These are phyloP conservation scores for Neobulgaria alba DNA, from an alignment of 2,329 filamentous ascomycete species.

Conservation along the genomic window DNA sequence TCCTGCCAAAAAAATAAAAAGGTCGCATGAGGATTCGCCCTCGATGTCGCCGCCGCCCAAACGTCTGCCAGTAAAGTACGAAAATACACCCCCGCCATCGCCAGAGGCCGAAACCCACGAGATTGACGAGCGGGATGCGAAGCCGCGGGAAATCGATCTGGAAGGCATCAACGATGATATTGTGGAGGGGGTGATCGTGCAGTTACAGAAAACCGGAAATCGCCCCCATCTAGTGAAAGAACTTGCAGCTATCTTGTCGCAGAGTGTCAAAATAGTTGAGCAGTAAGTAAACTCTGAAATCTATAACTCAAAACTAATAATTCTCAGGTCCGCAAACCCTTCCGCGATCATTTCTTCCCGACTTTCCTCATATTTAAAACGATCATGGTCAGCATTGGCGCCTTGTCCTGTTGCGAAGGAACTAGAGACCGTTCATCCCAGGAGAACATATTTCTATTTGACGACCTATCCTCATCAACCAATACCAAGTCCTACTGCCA, in stretches of 20 bases:
- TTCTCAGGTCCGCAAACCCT: constrained; percentile 79
- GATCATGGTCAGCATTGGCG: constrained; percentile 66
- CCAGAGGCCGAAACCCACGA: constrained; percentile 40
- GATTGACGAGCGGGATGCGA: constrained; percentile 33
- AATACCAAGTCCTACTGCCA: constrained; percentile 56
- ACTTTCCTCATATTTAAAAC: constrained; percentile 81
- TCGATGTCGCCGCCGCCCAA: constrained; percentile 38
- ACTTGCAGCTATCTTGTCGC: constrained; percentile 70
- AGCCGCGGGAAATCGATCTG: constrained; percentile 57
- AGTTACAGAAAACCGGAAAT: constrained; percentile 84
- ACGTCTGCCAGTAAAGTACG: constrained; percentile 36
- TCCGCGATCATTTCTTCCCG: constrained; percentile 92
- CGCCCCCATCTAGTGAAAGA: constrained; percentile 92
- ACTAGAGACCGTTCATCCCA: constrained; percentile 82
- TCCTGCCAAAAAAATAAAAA: constrained; percentile 65
- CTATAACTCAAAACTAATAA: background rate
- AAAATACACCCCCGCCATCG: constrained; percentile 75
- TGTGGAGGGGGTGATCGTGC: constrained; percentile 80
- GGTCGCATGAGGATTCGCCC: constrained; percentile 54
- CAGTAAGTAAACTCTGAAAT: constrained; percentile 56
- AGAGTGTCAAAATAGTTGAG: constrained; percentile 73
- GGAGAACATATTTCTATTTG: constrained; percentile 93
- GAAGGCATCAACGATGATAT: constrained; percentile 90
- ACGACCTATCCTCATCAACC: constrained; percentile 80
- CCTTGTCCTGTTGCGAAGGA: constrained; percentile 90